Evolutionary conservation across 2,329 filamentous ascomycete species (phyloP), one percentile per base, ranked within the genome.

Genomic region (Pseudocercospora pini-densiflorae): DNA sequence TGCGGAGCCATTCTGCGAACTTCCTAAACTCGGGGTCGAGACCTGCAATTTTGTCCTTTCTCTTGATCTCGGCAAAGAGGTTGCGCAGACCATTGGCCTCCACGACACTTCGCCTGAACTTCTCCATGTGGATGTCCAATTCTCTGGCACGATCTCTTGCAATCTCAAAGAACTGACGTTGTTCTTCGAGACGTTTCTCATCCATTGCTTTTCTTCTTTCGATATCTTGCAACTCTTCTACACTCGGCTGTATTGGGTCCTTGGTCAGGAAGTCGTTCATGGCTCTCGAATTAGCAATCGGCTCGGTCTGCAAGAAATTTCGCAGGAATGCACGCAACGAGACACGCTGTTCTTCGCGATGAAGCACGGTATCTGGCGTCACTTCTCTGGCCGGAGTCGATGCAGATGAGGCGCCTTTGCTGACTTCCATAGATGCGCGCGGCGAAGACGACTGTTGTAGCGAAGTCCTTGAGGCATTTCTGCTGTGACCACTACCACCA

Each of bases 91-190:
- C 95, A 78, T 97, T 97, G 81, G 82, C 84, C 77, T 91, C 89
- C 24, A 91, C 88, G 71, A 91, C 89, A 67, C 89, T 87, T 68
- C 87, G 81, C 55, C 89, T 83, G 77, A 91, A 91, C 67, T 87
- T 86, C 80, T 99, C 95, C 95, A 99, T 99, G 77, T 98, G 97
- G 24, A 97, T 92, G 79, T 99, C 95, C 59, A 99, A 85, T 75
- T 98, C 95, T 5, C 92, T 91, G 1, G 95, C 95, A 70, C 95
- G 89, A 78, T 93, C 90, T 71, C 93, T 86, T 8, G 95, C 95
- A 76, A 99, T 94, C 77, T 99, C 94, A 78, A 97, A 99, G 77
- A 99, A 99, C 70, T 89, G 88, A 77, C 89, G 91, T 78, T 99
- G 95, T 79, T 99, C 95, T 75, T 97, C 92, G 61, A 98, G 87